Evolutionary conservation across 2,329 filamentous ascomycete species (phyloP), one percentile per base, ranked within the genome.

Genomic region (Dothidotthia symphoricarpi): DNA sequence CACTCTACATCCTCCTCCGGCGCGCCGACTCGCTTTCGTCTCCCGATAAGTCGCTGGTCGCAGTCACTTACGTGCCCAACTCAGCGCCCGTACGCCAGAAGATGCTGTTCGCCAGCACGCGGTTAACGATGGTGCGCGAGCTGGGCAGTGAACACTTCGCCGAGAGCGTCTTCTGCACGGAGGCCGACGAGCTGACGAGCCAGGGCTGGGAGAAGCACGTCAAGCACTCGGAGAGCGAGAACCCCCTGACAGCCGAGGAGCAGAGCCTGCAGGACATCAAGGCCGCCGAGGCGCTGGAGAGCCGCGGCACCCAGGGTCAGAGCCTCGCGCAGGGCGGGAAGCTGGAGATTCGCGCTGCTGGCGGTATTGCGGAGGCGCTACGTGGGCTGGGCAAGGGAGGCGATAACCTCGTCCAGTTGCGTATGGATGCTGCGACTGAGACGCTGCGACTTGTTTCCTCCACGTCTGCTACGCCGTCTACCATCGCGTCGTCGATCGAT

Each of bases 101-200:
- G 75, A 93, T 88, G 83, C 77, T 93, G 15, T 90, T 91, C 64
- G 86, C 87, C 5, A 80, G 82, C 16, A 90, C 87, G 17, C 78
- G 86, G 8, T 73, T 90, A 53, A 86, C 86, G 0, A 75, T 93
- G 1, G 78, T 84, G 33, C 78, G 86, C 28, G 86, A 91, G 68
- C 74, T 93, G 8, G 87, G 88, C 30, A 78, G 81, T 36, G 86
- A 93, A 64, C 77, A 88, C 56, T 91, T 93, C 68, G 73, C 83
- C 34, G 85, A 90, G 63, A 85, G 80, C 16, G 74, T 91, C 28
- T 88, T 90, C 61, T 80, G 77, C 9, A 91, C 85, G 1, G 78
- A 75, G 27, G 71, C 81, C 16, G 77, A 80, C 14, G 87, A 93
- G 69, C 70, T 93, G 46, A 87, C 74, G 6, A 71, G 75, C 10